Base-by-base conservation (phyloP, 176 grass and related monocot species). In the Poa pratensis region DNA sequence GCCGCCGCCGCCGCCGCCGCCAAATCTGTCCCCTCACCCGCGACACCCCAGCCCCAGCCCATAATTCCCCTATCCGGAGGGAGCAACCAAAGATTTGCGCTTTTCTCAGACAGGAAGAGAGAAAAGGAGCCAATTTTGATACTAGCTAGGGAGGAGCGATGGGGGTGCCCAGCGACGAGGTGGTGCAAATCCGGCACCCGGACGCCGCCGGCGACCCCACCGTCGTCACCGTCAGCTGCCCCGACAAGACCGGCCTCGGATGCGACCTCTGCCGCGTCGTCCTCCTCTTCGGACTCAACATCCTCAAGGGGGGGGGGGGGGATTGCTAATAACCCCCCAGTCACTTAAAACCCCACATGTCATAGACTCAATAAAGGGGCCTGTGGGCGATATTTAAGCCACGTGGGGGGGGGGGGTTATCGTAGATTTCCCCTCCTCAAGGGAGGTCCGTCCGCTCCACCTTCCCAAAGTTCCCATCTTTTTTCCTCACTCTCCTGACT, bases 221-320 rank as follows among this genome's bases (percentile, higher is more conserved):
- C 45, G 84, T 94, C 51, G 86, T 97, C 54, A 94, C 92, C 12
- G 24, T 97, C 0, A 97, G 90, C 61, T 94, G 95, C 87, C 84
- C 95, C 19, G 92, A 97, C 85, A 97, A 97, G 86, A 97, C 88
- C 3, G 95, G 95, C 26, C 92, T 97, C 50, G 95, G 95, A 6
- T 94, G 92, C 84, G 90, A 97, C 80, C 95, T 97, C 35, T 97
- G 95, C 88, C 90, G 95, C 10, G 55, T 89, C 45, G 88, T 97
- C 62, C 95, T 97, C 73, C 92, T 97, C 73, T 97, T 97, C 80
- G 92, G 95, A 24, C 90, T 97, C 71, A 97, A 85, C 86, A 87
- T 97, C n/a, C n/a, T n/a, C n/a, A n/a, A n/a, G n/a, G n/a, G n/a
- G n/a, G n/a, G n/a, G n/a, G n/a, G n/a, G n/a, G n/a, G n/a, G n/a